Base-by-base conservation (phyloP, 768 basidiomycete genomes). In the Suillus luteus region DNA sequence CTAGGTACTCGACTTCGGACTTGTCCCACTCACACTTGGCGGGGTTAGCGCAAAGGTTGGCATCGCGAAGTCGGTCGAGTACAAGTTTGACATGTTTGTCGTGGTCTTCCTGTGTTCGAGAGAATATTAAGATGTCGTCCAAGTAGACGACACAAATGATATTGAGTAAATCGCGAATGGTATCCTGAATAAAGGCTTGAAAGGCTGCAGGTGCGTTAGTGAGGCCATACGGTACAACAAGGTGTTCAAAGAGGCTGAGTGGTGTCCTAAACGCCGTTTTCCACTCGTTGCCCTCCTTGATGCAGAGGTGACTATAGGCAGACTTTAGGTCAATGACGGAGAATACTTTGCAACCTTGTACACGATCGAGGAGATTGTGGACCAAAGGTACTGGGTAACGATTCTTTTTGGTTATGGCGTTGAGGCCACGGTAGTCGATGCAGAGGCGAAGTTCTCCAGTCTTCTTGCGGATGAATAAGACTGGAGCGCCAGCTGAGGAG, bases 171-270 rank as follows among this genome's bases (percentile, higher is more conserved):
- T 27, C 27, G 2, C 27, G 27, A 27, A 27, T 1, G 27, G 75
- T 75, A 60, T 79, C 76, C 33, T 81, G 73, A 63, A 84, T 81
- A 63, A 81, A 78, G 27, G 27, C 27, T 27, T 84, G 82, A 66
- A 81, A 83, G 1, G 74, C 65, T 1, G 81, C 74, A 8, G 81
- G 79, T 3, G 77, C 75, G 61, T 81, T 79, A 43, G 73, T 75
- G 11, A 80, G 71, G 7, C 77, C 77, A 40, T 76, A 76, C 17
- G 77, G 76, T 69, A 80, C 76, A 17, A 82, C 75, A 7, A 70
- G 67, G 43, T 71, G 77, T 70, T 82, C 73, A 62, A 76, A 82
- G 19, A 73, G 67, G 6, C 82, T 77, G 19, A 73, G 73, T 35
- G 70, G 70, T 12, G 77, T 80, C 6, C 69, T 59, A 68, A 84